Base-by-base conservation (phyloP, 108 stramenopile genomes). In the Nitzschia putrida region DNA sequence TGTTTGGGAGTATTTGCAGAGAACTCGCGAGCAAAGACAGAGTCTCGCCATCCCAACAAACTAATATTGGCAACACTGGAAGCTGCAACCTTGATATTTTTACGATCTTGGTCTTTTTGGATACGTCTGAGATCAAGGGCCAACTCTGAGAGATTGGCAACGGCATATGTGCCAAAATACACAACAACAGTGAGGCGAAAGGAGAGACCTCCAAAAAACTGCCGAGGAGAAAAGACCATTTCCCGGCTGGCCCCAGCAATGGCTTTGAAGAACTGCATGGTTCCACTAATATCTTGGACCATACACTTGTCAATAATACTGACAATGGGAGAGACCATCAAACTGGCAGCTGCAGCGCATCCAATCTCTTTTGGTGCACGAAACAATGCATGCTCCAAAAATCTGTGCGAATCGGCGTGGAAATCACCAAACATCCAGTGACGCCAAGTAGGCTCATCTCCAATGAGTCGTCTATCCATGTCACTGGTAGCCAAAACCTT, bases 101-200 rank as follows among this genome's bases (percentile, higher is more conserved):
- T 80, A 23, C 79, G 79, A 44, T 55, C 23, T 21, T 71, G 41
- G 20, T 74, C 74, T 3, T 75, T 64, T 49, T 51, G 53, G 13
- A 80, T 60, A 20, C 43, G 69, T 4, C 59, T 57, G 44, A 66
- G 37, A 70, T 80, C 79, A 16, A 75, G 52, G 13, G 63, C 73
- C 20, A 56, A n/a, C 56, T 80, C 79, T 29, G 69, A 71, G 16
- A 80, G 53, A 54, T 80, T 80, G 24, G 79, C 79, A 38, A 71
- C 74, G 10, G 79, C 73, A 43, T 80, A 80, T 1, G 79, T 80
- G 16, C 79, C 79, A 51, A 76, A 75, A 42, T 80, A 80, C 12
- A 80, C 79, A 7, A 40, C 64, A 37, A 75, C 53, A 4, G 79
- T 80, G 20, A 74, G 49, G 0, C 64, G 69, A 42, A 75, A 80